Conservation (phyloP, 2,329 filamentous ascomycete species). For the Beauveria brongniartii region DNA sequence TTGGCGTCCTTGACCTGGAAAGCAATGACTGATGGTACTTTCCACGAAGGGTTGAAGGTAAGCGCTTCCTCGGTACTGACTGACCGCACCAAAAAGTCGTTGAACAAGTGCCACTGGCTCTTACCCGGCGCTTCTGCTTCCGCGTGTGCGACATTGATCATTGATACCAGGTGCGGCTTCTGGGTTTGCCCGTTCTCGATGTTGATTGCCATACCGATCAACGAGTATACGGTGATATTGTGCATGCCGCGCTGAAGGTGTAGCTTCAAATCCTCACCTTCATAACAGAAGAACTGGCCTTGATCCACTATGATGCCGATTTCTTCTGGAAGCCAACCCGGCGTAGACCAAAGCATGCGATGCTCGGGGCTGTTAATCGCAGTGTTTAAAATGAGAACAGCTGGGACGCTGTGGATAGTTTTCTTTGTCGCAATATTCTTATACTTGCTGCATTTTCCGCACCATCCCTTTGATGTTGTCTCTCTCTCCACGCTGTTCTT, state of each 20-base stretch:
- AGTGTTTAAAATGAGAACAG: constrained; percentile 84
- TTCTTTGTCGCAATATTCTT: constrained; percentile 81
- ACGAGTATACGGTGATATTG: constrained; percentile 79
- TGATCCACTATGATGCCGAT: constrained; percentile 86
- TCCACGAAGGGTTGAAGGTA: constrained; percentile 86
- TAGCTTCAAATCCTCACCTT: constrained; percentile 78
- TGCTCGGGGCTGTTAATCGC: constrained; percentile 64
- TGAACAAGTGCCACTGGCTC: constrained; percentile 90
- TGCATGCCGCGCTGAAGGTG: constrained; percentile 73
- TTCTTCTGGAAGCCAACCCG: constrained; percentile 87
- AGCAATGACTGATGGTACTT: constrained; percentile 77
- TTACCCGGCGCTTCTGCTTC: constrained; percentile 49
- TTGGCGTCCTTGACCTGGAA: constrained; percentile 78
- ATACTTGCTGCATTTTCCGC: constrained; percentile 81
- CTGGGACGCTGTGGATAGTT: constrained; percentile 71
- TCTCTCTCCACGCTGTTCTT: constrained; percentile 88
- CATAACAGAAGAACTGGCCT: constrained; percentile 90
- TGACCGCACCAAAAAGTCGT: constrained; percentile 86
- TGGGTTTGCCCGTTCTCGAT: constrained; percentile 80
- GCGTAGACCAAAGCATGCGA: constrained; percentile 76
- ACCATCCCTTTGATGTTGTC: constrained; percentile 86
- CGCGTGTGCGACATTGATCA: constrained; percentile 73
- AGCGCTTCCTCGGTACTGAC: constrained; percentile 77
- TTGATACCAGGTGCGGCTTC: constrained; percentile 83
- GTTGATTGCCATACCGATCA: constrained; percentile 83